phyloP scores from a whole-genome alignment of 1,284 basidiomycete species.

The Ceratobasidium sp. region DNA sequence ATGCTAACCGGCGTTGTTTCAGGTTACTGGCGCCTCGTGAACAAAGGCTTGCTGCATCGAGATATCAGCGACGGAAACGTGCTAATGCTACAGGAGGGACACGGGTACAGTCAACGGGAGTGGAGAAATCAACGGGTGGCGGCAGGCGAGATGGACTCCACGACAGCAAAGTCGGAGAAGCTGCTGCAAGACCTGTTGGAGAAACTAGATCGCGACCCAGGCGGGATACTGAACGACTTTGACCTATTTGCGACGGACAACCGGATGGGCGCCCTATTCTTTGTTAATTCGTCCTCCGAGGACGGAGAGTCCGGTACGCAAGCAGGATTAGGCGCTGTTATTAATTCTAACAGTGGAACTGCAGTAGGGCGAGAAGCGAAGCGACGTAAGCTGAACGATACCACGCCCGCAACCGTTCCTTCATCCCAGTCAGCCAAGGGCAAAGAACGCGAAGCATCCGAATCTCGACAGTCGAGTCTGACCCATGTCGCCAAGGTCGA shows the following conservation, averaged over 20 bases:
- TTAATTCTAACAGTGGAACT: neutral
- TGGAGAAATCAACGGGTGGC: neutral
- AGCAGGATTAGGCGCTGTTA: neutral
- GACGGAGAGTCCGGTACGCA: neutral
- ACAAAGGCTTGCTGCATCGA: slow-evolving; percentile 23
- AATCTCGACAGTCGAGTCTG: neutral
- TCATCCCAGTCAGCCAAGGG: neutral
- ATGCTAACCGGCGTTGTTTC: neutral
- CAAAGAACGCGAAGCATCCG: neutral
- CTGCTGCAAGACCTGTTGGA: neutral
- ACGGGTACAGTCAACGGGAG: neutral
- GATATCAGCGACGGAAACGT: slow-evolving; percentile 35
- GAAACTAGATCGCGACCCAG: slow-evolving; percentile 7
- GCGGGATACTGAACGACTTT: slow-evolving; percentile 26
- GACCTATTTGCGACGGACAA: slow-evolving; percentile 19
- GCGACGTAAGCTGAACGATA: neutral
- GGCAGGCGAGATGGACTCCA: neutral
- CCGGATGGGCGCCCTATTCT: neutral
- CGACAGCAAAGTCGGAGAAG: neutral
- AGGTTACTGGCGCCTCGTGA: slow-evolving; percentile 31
- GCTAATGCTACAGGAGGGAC: neutral
- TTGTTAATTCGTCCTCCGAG: neutral
- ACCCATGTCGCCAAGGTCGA: neutral
- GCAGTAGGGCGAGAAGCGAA: neutral
- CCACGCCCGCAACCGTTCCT: neutral